Conservation (phyloP, 179 eudicot species). For the Beta lomatogona region DNA sequence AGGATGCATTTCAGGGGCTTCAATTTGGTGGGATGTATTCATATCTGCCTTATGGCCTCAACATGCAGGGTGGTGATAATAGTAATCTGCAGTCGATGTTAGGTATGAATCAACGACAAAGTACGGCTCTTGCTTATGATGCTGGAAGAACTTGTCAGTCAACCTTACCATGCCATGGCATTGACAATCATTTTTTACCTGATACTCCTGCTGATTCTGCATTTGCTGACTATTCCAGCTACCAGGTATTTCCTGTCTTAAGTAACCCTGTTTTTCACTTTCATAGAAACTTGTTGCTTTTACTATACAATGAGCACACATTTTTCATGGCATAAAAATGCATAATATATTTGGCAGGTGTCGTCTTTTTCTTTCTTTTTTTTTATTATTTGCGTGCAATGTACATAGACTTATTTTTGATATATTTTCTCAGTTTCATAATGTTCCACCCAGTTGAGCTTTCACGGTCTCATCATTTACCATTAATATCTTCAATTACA, state of each 20-base stretch:
- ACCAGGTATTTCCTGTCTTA: slow-evolving; percentile 28
- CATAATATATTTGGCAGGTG: not conserved
- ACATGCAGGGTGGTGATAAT: slow-evolving; percentile 27
- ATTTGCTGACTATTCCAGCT: slow-evolving; percentile 26
- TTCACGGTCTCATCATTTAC: too few relatives aligned
- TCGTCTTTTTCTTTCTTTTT: not conserved
- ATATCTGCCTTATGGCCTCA: slow-evolving; percentile 24
- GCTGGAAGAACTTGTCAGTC: slow-evolving; percentile 31
- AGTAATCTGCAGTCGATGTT: slow-evolving; percentile 21
- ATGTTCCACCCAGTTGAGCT: too few relatives aligned
- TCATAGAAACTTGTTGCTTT: not conserved
- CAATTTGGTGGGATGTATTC: slow-evolving; percentile 35
- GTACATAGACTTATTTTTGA: not conserved
- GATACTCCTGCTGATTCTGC: slow-evolving; percentile 34
- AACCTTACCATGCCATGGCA: slow-evolving; percentile 20
- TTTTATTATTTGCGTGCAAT: too few relatives aligned
- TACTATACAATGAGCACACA: not conserved
- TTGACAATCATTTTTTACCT: slow-evolving; percentile 22
- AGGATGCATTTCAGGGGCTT: slow-evolving; percentile 36
- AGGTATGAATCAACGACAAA: slow-evolving; percentile 25
- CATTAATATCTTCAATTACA: too few relatives aligned
- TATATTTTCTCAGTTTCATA: too few relatives aligned
- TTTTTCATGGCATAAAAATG: not conserved
- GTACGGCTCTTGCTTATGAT: slow-evolving; percentile 27
- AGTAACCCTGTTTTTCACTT: not conserved